Conservation (phyloP, 2,329 filamentous ascomycete genomes). For the Nemania bipapillata region DNA sequence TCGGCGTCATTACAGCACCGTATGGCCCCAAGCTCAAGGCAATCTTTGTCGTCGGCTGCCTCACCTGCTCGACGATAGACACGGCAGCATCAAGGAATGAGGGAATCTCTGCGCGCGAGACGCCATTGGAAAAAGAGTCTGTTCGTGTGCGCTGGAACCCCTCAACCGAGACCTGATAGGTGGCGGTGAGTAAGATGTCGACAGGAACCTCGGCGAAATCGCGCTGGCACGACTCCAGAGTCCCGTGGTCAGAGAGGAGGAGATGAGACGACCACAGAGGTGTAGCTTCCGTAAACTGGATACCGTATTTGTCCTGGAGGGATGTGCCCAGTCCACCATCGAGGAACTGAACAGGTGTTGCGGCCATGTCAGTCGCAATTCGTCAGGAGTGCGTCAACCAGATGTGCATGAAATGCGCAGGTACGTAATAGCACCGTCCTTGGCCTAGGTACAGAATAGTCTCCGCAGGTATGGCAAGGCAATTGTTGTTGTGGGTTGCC, state of each 20-base stretch:
- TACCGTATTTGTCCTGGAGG: slow-evolving; percentile 66
- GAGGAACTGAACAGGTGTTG: slow-evolving; percentile 60
- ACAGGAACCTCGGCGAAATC: slow-evolving; percentile 67
- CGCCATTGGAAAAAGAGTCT: slow-evolving; percentile 56
- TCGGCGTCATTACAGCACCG: slow-evolving; percentile 73
- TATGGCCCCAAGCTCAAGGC: slow-evolving; percentile 74
- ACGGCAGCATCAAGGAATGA: slow-evolving; percentile 59
- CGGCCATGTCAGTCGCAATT: slow-evolving; percentile 24
- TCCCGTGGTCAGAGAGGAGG: slow-evolving; percentile 64
- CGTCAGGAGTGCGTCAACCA: not conserved
- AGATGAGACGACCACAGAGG: slow-evolving; percentile 77
- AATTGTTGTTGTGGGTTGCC: not conserved
- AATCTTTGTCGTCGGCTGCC: slow-evolving; percentile 51
- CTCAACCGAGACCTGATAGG: slow-evolving; percentile 70
- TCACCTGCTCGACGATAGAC: slow-evolving; percentile 55
- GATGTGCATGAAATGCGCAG: not conserved
- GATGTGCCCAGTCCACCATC: slow-evolving; percentile 76
- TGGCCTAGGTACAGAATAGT: too few relatives aligned
- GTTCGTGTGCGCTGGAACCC: slow-evolving; percentile 66
- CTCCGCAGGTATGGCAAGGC: not conserved
- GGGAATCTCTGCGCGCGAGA: slow-evolving; percentile 55
- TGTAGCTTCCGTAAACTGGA: slow-evolving; percentile 61
- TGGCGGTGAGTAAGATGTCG: slow-evolving; percentile 73
- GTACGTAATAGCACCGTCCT: not conserved
- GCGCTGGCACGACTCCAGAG: slow-evolving; percentile 65